Base-by-base conservation (phyloP, 805 yeast species). In the Pichia exigua region DNA sequence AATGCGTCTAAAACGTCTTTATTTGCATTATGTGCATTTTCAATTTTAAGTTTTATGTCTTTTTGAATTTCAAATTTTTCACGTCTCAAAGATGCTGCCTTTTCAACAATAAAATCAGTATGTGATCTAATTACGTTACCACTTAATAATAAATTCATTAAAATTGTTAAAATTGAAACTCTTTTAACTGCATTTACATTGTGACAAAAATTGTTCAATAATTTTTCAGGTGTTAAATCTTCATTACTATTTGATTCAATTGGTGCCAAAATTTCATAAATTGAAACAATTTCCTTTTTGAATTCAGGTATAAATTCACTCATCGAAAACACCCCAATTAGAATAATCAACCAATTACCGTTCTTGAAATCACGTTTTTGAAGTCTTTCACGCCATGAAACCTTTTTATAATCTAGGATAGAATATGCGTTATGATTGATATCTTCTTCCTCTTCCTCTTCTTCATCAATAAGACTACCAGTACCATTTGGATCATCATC, bases 311-410 rank as follows among this genome's bases (percentile, higher is more conserved):
- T 73, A 56, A 81, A 74, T 45, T 81, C 80, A 17, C 81, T 79
- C 46, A 74, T 71, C 21, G 81, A 79, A 42, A 91, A 73, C 2
- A 90, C 72, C 32, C 96, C 96, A 46, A 90, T 65, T 43, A 91
- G 65, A 43, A 85, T 77, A 42, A 85, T 75, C 59, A 88, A 84
- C 97, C 97, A 92, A 50, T 81, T 81, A 4, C 96, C 95, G 60
- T 88, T 90, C 59, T 76, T 81, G 65, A 87, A 94, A 56, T 78
- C 78, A 50, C 96, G 79, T 50, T 79, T 82, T 15, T 82, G 76
- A 20, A 92, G 72, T 42, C 95, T 73, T 30, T 86, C 95, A 53
- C 82, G 79, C 97, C 98, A 94, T 13, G 82, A 67, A 0, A 71
- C 68, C 43, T 82, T 82, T 50, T 84, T 72, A 64, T 80, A 77